phyloP scores from a whole-genome alignment of 345 rosid species.

The Dimocarpus longan region DNA sequence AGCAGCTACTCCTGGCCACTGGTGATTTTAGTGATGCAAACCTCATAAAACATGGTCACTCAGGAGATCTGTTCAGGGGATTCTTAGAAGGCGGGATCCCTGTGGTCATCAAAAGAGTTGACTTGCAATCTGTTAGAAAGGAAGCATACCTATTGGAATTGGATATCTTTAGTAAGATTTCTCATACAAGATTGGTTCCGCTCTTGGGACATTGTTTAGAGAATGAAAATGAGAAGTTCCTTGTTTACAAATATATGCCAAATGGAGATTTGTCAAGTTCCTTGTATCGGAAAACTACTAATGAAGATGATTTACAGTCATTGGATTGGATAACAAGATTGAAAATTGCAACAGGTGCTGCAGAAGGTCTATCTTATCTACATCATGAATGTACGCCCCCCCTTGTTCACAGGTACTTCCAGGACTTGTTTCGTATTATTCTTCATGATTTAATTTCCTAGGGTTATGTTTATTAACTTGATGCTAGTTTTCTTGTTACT shows the following conservation, averaged over 20 bases:
- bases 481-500: background rate
- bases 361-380: constrained; percentile 80
- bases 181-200: constrained; percentile 80
- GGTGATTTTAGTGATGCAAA: constrained; percentile 64
- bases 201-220: constrained; percentile 84
- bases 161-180: constrained; percentile 78
- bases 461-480: background rate
- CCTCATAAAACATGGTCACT: constrained; percentile 90
- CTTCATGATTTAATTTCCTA: constrained; percentile 3
- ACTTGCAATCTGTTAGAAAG: constrained; percentile 50
- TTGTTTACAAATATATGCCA: constrained; percentile 88
- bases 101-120: constrained; percentile 72
- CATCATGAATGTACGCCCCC: constrained; percentile 94
- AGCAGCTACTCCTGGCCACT: constrained; percentile 77
- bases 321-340: constrained; percentile 98
- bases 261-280: constrained; percentile 83
- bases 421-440: background rate
- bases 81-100: constrained; percentile 60
- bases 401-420: constrained; percentile 85
- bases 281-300: constrained; percentile 59
- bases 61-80: constrained; percentile 85
- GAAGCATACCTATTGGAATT: constrained; percentile 71
- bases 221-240: constrained; percentile 74
- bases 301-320: constrained; percentile 77
- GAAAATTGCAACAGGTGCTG: constrained; percentile 94